These are phyloP conservation scores for Marasmius tenuissimus DNA, from an alignment of 1,284 basidiomycete species.

Conservation along the genomic window DNA sequence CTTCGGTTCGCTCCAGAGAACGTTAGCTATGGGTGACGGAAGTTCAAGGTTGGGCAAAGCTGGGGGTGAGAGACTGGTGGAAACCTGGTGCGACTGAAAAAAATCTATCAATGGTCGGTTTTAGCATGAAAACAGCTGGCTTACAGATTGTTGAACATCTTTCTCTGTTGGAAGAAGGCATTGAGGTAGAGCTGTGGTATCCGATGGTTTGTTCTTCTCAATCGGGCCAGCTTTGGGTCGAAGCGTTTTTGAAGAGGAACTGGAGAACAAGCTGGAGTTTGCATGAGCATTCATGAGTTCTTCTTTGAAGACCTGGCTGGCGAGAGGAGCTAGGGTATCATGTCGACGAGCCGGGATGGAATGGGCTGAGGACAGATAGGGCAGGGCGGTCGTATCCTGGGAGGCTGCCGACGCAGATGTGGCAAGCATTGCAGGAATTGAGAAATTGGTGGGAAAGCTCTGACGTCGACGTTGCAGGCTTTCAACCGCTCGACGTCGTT, in stretches of 20 bases:
- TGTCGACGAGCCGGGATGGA: not conserved
- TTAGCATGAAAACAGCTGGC: no score
- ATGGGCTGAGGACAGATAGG: not conserved
- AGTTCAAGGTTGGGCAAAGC: not conserved
- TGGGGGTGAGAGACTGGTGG: not conserved
- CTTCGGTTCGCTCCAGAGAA: not conserved
- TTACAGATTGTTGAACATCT: not conserved
- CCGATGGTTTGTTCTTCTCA: not conserved
- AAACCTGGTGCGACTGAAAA: not conserved
- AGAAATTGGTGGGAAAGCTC: not conserved
- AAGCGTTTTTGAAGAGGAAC: conserved; percentile 1
- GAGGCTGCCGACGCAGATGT: conserved; percentile 4
- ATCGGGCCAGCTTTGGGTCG: no score
- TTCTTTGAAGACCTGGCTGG: conserved; percentile 22
- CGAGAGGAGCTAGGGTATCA: conserved; percentile 17
- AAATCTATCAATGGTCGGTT: not conserved
- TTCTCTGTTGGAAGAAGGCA: not conserved
- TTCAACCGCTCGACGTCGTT: conserved; percentile 9
- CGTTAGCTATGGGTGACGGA: not conserved
- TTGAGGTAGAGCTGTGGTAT: not conserved
- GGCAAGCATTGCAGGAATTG: not conserved
- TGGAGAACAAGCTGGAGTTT: conserved; percentile 7
- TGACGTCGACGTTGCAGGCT: conserved; percentile 3
- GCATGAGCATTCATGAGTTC: conserved; percentile 15
- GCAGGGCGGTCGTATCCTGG: not conserved